Evolutionary conservation across 2,329 filamentous ascomycete species (phyloP).

Genomic region (Escovopsis sp.): DNA sequence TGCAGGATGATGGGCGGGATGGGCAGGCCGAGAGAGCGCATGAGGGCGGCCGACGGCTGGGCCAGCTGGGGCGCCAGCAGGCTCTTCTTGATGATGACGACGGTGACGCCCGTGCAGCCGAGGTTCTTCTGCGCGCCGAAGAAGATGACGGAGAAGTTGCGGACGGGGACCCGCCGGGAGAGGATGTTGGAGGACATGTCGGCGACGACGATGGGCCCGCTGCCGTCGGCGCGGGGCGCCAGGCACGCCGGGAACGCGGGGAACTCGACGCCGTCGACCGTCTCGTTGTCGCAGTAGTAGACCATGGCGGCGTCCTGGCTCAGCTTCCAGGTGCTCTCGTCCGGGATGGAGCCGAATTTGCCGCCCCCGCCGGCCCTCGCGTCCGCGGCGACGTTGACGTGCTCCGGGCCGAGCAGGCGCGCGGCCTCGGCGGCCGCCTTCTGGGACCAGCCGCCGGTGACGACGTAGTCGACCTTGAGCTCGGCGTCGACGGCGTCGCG

Average conservation of each 20-base stretch:
- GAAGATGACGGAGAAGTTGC: conserved; percentile 73
- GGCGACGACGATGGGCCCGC: conserved; percentile 64
- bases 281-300: conserved; percentile 92
- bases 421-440: conserved; percentile 78
- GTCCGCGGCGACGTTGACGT: conserved; percentile 69
- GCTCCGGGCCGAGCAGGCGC: conserved; percentile 59
- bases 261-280: conserved; percentile 86
- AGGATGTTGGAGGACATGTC: conserved; percentile 96
- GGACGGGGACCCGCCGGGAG: conserved; percentile 59
- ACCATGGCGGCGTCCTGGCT: conserved; percentile 56
- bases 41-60: conserved; percentile 45
- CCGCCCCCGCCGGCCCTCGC: conserved; percentile 26
- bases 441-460: conserved; percentile 77
- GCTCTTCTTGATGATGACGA: conserved; percentile 69
- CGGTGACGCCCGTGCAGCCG: conserved; percentile 71
- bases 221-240: conserved; percentile 40
- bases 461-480: conserved; percentile 72
- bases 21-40: conserved; percentile 62
- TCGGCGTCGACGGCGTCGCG: conserved; percentile 52
- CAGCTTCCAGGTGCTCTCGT: conserved; percentile 62
- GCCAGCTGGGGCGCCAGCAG: conserved; percentile 54
- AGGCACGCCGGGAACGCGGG: conserved; percentile 54
- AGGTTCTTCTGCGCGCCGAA: conserved; percentile 94
- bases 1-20: conserved; percentile 67
- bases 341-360: conserved; percentile 76